phyloP scores from a whole-genome alignment of 768 basidiomycete genomes.

The Mycena filopes region DNA sequence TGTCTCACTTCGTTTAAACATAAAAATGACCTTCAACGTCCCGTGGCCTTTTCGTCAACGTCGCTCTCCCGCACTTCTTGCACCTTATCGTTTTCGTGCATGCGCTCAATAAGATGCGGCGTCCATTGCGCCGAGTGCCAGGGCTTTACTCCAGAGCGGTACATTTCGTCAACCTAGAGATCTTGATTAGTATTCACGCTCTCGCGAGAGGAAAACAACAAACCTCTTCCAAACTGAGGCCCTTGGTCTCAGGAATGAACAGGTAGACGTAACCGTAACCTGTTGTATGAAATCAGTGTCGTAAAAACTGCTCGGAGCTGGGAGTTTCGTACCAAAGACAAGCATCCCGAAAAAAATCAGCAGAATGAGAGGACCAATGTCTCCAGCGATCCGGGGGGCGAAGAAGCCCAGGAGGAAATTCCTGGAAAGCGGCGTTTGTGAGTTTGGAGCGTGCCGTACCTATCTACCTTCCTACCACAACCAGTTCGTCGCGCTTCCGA shows the following conservation, averaged over 20 bases:
- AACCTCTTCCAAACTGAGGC: slow-evolving; percentile 79
- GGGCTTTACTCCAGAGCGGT: slow-evolving; percentile 71
- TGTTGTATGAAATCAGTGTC: not conserved
- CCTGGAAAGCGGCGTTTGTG: too few relatives aligned
- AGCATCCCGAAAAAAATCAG: slow-evolving; percentile 84
- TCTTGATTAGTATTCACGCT: not conserved
- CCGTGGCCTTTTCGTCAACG: too few relatives aligned
- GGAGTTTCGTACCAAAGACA: slow-evolving; percentile 52
- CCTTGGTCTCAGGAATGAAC: slow-evolving; percentile 85
- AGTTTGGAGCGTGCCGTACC: too few relatives aligned
- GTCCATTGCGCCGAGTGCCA: slow-evolving; percentile 74
- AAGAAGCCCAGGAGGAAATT: slow-evolving; percentile 82
- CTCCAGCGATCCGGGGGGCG: slow-evolving; percentile 70
- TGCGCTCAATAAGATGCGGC: slow-evolving; percentile 57
- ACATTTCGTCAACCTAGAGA: slow-evolving; percentile 76
- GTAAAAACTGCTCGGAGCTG: too few relatives aligned
- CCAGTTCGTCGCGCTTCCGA: slow-evolving; percentile 76
- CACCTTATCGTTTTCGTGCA: slow-evolving; percentile 44
- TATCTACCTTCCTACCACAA: too few relatives aligned
- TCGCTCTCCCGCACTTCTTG: slow-evolving; percentile 9
- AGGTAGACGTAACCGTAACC: slow-evolving; percentile 77
- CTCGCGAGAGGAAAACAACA: slow-evolving; percentile 20
- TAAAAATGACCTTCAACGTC: too few relatives aligned
- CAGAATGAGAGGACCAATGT: slow-evolving; percentile 79
- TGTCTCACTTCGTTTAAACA: too few relatives aligned